Evolutionary conservation across 257 asterid species (phyloP).

Genomic region (Scutellaria minor): DNA sequence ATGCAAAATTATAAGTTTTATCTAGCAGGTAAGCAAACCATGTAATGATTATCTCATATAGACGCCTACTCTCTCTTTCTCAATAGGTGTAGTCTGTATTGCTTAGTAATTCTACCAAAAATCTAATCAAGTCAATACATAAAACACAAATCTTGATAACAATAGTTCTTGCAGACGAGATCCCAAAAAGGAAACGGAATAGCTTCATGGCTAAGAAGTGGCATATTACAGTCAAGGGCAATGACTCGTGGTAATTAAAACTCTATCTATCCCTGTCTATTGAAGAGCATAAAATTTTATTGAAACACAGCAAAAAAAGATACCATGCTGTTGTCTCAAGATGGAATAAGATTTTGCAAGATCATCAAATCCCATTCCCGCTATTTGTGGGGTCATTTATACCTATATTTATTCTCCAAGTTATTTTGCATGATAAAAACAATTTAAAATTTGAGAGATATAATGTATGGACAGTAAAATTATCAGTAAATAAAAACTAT

Average conservation of each 20-base stretch:
- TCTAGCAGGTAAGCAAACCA: constrained; percentile 21
- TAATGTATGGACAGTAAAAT: not conserved
- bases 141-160: constrained; percentile 14
- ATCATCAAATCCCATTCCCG: not conserved
- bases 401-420: too few species aligned
- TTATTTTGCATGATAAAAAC: not conserved
- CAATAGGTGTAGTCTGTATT: constrained; percentile 11
- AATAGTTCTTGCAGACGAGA: constrained; percentile 6
- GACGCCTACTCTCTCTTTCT: constrained; percentile 2
- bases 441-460: not conserved
- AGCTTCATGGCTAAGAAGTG: not conserved
- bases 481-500: constrained; percentile 20
- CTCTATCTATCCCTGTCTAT: not conserved
- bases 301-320: not conserved
- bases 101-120: constrained; percentile 19
- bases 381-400: too few species aligned
- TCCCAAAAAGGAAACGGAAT: not conserved
- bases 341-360: not conserved
- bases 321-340: too few species aligned
- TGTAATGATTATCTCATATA: not conserved
- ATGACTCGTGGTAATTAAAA: not conserved
- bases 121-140: constrained; percentile 27
- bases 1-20: constrained; percentile 9
- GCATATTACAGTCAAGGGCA: constrained; percentile 20
- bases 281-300: not conserved